phyloP scores from a whole-genome alignment of 345 rosid species.

The Lagerstroemia speciosa region DNA sequence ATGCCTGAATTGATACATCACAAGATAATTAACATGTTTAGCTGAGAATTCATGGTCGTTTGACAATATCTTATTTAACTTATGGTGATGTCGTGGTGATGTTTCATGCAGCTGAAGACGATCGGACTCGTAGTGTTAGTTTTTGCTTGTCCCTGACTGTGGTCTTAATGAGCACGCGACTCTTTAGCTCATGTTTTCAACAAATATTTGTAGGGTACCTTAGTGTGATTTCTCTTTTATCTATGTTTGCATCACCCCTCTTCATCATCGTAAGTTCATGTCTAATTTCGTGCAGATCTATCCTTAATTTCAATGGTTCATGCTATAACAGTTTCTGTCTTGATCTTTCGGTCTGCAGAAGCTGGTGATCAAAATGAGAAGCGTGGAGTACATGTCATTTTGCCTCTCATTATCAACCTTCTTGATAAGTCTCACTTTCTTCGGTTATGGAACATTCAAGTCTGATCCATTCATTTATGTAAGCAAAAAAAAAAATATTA shows the following conservation, averaged over 20 bases:
- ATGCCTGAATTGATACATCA: no score
- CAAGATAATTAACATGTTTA: no score
- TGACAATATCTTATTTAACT: no score
- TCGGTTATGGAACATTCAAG: slow-evolving; percentile 29
- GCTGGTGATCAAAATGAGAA: slow-evolving; percentile 33
- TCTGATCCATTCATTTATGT: slow-evolving; percentile 35
- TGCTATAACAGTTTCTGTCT: no score
- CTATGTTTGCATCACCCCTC: slow-evolving; percentile 46
- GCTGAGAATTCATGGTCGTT: no score
- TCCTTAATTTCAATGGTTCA: no score
- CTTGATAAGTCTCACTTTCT: slow-evolving; percentile 43
- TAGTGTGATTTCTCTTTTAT: slow-evolving; percentile 37
- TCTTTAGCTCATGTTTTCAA: no score
- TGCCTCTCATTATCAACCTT: slow-evolving; percentile 43
- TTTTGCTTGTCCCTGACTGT: slow-evolving; percentile 15
- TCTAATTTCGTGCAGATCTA: background rate
- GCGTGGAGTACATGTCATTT: slow-evolving; percentile 50
- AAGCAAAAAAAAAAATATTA: slow-evolving; percentile 8
- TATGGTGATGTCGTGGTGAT: no score
- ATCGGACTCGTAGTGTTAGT: slow-evolving; percentile 26
- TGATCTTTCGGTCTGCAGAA: slow-evolving; percentile 19
- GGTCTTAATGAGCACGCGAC: slow-evolving; percentile 3
- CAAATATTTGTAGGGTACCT: slow-evolving; percentile 35
- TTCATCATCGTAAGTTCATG: slow-evolving; percentile 32
- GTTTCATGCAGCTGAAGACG: slow-evolving; percentile 33